Conservation (phyloP, 306 rosid species). For the Dicorynia guianensis region DNA sequence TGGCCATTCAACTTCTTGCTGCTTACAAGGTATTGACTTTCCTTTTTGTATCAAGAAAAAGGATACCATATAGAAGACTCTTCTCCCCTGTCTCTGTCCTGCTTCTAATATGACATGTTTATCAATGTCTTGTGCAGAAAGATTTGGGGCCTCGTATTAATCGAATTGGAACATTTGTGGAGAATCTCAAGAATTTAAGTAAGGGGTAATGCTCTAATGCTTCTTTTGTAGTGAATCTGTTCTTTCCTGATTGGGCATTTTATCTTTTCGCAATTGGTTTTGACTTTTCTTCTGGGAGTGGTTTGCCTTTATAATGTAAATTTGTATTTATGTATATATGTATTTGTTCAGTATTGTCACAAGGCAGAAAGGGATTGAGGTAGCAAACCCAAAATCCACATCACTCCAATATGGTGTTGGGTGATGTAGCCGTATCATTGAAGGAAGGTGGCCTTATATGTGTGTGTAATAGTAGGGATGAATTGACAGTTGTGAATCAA, state of each 20-base stretch:
- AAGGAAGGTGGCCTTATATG: no score
- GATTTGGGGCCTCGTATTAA: slow-evolving; percentile 83
- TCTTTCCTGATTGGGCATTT: slow-evolving; percentile 15
- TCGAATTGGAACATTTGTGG: slow-evolving; percentile 73
- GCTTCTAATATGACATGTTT: slow-evolving; percentile 29
- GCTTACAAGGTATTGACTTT: slow-evolving; percentile 72
- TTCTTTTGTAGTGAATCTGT: slow-evolving; percentile 35
- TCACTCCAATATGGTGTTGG: no score
- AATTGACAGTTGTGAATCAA: no score
- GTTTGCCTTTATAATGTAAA: not conserved
- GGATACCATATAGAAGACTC: slow-evolving; percentile 17
- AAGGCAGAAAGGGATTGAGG: no score
- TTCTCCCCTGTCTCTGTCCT: not conserved
- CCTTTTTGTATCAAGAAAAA: slow-evolving; percentile 25
- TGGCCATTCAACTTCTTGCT: slow-evolving; percentile 77
- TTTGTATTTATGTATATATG: not conserved
- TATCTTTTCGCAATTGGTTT: slow-evolving; percentile 20
- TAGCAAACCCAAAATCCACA: no score
- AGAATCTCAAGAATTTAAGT: slow-evolving; percentile 76
- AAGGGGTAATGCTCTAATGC: slow-evolving; percentile 56
- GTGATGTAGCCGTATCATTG: no score
- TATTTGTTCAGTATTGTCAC: not conserved
- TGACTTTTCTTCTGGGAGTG: not conserved
- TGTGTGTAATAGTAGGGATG: no score
- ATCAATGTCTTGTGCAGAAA: slow-evolving; percentile 60